Conservation (phyloP, 2,329 filamentous ascomycete species). For the Chaetomium globosum region DNA sequence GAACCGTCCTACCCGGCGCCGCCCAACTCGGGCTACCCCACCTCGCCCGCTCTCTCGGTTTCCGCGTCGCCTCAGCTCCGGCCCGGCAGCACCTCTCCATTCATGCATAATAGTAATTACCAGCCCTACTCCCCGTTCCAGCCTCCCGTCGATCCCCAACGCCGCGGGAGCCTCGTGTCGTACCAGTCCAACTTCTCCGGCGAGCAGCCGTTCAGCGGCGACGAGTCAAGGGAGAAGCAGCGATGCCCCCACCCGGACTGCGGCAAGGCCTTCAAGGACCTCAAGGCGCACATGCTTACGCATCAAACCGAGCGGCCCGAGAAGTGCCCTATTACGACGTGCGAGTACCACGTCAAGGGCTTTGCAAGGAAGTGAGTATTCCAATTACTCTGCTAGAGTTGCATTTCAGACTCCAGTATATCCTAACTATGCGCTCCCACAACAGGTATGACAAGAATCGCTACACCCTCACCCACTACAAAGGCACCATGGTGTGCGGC, state of each 20-base stretch:
- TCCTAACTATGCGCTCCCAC: not conserved
- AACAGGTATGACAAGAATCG: slow-evolving; percentile 83
- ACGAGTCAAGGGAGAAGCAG: slow-evolving; percentile 68
- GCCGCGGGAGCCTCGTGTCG: slow-evolving; percentile 70
- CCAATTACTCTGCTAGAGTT: not conserved
- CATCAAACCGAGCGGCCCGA: slow-evolving; percentile 89
- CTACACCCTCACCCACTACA: slow-evolving; percentile 93
- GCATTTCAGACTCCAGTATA: not conserved
- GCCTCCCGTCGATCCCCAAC: slow-evolving; percentile 52
- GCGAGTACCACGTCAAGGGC: slow-evolving; percentile 89
- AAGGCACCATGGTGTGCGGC: slow-evolving; percentile 94
- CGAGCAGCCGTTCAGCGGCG: slow-evolving; percentile 62
- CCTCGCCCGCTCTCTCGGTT: slow-evolving; percentile 67
- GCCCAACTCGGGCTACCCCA: slow-evolving; percentile 52
- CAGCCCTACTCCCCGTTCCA: slow-evolving; percentile 59
- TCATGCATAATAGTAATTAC: slow-evolving; percentile 52
- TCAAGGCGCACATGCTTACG: slow-evolving; percentile 93
- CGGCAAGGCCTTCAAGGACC: slow-evolving; percentile 83
- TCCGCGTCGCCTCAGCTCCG: slow-evolving; percentile 59
- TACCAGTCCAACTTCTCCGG: slow-evolving; percentile 66
- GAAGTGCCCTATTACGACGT: slow-evolving; percentile 90
- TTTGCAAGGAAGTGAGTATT: slow-evolving; percentile 72
- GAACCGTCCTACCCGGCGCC: slow-evolving; percentile 54
- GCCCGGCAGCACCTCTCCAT: slow-evolving; percentile 67
- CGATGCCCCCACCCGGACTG: slow-evolving; percentile 83